A percentile compares a stretch with the other conserved stretches of the same genome.
These are phyloP conservation scores for Cadophora gregata DNA, from an alignment of 2,329 filamentous ascomycete species.

Conservation along the genomic window DNA sequence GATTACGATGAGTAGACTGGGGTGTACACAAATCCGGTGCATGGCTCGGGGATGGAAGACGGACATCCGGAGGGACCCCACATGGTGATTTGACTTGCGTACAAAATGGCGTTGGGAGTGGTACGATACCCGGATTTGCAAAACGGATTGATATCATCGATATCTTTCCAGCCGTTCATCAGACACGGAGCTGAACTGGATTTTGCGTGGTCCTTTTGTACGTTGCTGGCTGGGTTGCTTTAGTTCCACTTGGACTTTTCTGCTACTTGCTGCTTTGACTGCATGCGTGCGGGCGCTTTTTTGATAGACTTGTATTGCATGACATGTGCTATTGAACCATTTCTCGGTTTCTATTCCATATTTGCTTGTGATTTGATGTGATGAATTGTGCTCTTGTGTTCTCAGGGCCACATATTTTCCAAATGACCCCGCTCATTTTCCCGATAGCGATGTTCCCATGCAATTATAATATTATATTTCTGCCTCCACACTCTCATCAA, in stretches of 20 bases:
- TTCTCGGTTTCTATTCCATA: neutral
- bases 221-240: neutral
- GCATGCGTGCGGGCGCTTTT: neutral
- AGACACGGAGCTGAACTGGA: neutral
- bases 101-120: slow-evolving; percentile 12
- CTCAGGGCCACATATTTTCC: no score
- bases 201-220: neutral
- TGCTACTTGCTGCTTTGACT: neutral
- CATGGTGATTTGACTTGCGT: neutral
- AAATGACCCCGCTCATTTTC: no score
- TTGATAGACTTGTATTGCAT: neutral
- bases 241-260: neutral
- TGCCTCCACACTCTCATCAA: no score
- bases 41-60: neutral
- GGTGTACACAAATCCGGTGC: no score
- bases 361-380: neutral
- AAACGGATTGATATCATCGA: neutral
- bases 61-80: neutral
- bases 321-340: neutral
- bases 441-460: no score
- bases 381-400: no score
- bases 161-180: neutral
- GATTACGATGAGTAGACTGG: slow-evolving; percentile 15
- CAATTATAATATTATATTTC: no score
- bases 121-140: slow-evolving; percentile 13